Evolutionary conservation across 2,329 filamentous ascomycete genomes (phyloP).

Genomic region (Ascochyta pisi): DNA sequence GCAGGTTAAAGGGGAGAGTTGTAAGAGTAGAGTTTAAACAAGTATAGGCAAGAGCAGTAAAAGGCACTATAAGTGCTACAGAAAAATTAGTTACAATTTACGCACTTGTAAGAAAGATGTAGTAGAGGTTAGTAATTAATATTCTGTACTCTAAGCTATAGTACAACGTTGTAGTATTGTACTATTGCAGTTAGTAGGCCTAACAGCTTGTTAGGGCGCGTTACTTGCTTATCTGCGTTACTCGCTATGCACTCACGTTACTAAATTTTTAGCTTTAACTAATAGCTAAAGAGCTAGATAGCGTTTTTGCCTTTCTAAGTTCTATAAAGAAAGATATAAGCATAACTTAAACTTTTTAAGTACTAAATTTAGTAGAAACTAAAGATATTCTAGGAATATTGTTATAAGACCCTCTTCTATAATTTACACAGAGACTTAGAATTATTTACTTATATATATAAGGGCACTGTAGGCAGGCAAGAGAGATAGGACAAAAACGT

Average conservation of each 20-base stretch:
- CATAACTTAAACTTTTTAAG: too few relatives aligned
- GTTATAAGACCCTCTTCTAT: too few relatives aligned
- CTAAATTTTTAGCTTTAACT: too few relatives aligned
- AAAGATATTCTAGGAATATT: too few relatives aligned
- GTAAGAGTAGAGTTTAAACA: not conserved
- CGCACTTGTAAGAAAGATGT: not conserved
- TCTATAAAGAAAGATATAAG: too few relatives aligned
- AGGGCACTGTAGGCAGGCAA: too few relatives aligned
- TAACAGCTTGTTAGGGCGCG: not conserved
- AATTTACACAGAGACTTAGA: too few relatives aligned
- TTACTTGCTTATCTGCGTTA: not conserved
- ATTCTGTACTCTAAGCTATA: not conserved
- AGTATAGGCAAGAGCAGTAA: not conserved
- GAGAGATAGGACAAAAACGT: too few relatives aligned
- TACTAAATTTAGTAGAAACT: too few relatives aligned
- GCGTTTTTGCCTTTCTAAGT: too few relatives aligned
- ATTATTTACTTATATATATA: too few relatives aligned
- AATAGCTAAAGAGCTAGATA: too few relatives aligned
- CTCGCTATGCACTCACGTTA: not conserved
- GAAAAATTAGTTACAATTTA: not conserved
- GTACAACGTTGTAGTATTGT: constrained; percentile 1
- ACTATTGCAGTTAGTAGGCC: not conserved
- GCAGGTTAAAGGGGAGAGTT: not conserved
- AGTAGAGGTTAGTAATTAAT: not conserved
- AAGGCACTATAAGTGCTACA: not conserved